Base-by-base conservation (phyloP, 2,329 filamentous ascomycete genomes). In the Aspergillus calidoustus region DNA sequence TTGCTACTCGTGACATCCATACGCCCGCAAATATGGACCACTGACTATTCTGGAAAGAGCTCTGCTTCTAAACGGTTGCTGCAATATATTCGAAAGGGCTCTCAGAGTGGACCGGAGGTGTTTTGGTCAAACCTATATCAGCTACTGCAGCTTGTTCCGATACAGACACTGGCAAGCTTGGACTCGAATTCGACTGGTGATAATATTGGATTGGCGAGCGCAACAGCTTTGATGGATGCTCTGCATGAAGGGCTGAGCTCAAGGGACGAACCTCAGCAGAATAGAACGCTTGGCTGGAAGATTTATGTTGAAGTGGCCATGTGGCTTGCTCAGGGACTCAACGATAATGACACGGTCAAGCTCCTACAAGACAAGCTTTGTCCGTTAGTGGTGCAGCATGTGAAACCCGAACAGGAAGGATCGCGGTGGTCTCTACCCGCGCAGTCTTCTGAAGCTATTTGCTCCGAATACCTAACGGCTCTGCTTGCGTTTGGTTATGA, bases 61-160 rank as follows among this genome's bases (percentile, higher is more conserved):
- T 72, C 83, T 7, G 84, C 76, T 61, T 83, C 77, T 63, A 86
- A 81, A 62, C 79, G 89, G 23, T 76, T 99, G 4, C 84, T 86
- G 54, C 81, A 87, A 8, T 95, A 96, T 68, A 80, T 98, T 7
- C 88, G 91, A 64, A 91, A 89, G 69, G 94, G 95, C 3, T 96
- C 94, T 0, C 91, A 97, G 71, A 86, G 88, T n/a, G 90, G 90
- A 3, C 81, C 87, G 0, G 78, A 83, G 3, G 84, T 83, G 9
- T 97, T 89, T 72, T 99, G 95, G 95, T 77, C 82, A 28, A 86
- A 85, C 17, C 74, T 96, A 34, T 81, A 84, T 44, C 80, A 82
- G 31, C 77, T 98, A 0, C 73, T 97, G 54, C 74, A 77, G 25
- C 73, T 73, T 7, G 68, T 91, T 13, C 89, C 89, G 4, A 61